A percentile compares a stretch with the other conserved stretches of the same genome.
Evolutionary conservation across 257 asterid species (phyloP).

Genomic region (Solanum ahanhuiri): DNA sequence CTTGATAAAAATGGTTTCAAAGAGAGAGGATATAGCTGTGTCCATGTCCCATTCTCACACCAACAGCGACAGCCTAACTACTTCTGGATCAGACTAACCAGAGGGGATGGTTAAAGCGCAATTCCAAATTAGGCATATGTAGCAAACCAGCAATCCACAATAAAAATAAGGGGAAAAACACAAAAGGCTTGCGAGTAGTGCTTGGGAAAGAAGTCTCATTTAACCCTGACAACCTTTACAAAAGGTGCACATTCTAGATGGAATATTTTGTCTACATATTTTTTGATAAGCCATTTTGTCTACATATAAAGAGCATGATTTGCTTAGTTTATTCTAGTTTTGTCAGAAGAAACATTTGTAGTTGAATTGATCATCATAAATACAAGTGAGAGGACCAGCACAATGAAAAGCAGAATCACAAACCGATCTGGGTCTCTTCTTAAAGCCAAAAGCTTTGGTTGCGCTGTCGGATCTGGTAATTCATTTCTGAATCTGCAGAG

Average conservation of each 20-base stretch:
- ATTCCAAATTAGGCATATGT: neutral
- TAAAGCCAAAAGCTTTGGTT: slow-evolving; percentile 71
- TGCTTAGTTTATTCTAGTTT: neutral
- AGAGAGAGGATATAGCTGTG: neutral
- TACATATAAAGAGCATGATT: neutral
- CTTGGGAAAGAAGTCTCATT: neutral
- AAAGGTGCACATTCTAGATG: neutral
- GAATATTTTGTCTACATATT: neutral
- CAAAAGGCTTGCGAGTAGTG: neutral
- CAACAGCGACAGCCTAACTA: neutral
- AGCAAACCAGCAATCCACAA: neutral
- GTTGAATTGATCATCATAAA: neutral
- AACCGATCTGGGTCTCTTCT: slow-evolving; percentile 88
- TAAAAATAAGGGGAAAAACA: neutral
- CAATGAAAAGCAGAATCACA: neutral
- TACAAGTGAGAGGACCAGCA: neutral
- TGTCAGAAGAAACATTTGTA: neutral
- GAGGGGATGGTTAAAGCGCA: neutral
- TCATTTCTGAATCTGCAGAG: slow-evolving; percentile 86
- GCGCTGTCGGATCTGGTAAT: slow-evolving; percentile 96
- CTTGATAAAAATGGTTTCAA: neutral
- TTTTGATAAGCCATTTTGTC: neutral
- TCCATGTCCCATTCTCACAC: neutral
- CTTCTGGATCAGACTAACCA: neutral
- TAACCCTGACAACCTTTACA: neutral